phyloP scores from a whole-genome alignment of 768 basidiomycete genomes.

The Podaxis pistillaris region DNA sequence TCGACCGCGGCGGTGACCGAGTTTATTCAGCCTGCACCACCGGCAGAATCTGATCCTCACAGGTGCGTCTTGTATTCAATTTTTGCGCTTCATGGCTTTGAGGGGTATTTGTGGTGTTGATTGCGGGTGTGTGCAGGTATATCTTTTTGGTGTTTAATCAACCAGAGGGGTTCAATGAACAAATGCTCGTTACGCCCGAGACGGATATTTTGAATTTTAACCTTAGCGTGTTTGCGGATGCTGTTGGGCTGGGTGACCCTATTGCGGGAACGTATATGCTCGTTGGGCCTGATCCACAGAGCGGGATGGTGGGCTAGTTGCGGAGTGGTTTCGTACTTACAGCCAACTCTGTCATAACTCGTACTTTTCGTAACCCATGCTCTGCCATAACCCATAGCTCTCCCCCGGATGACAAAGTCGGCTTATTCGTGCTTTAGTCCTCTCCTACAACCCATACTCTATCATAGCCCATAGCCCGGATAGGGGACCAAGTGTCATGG shows the following conservation, averaged over 20 bases:
- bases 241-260: constrained; percentile 42
- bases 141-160: constrained; percentile 47
- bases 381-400: too few relatives aligned
- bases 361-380: too few relatives aligned
- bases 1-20: constrained; percentile 37
- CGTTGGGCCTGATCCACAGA: constrained; percentile 19
- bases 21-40: constrained; percentile 35
- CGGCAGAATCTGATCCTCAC: not conserved
- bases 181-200: constrained; percentile 36
- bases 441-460: too few relatives aligned
- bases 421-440: too few relatives aligned
- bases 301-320: too few relatives aligned
- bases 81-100: not conserved
- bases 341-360: too few relatives aligned
- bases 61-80: not conserved
- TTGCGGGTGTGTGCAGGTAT: constrained; percentile 27
- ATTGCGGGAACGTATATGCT: constrained; percentile 50
- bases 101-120: too few relatives aligned
- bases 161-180: constrained; percentile 34
- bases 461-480: too few relatives aligned
- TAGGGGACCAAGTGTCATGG: too few relatives aligned
- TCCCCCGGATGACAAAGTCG: too few relatives aligned
- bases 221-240: constrained; percentile 39
- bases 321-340: too few relatives aligned
- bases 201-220: constrained; percentile 37